A percentile compares a stretch with the other conserved stretches of the same genome.
phyloP scores from a whole-genome alignment of 768 basidiomycete genomes.

The Polyporus arcularius region DNA sequence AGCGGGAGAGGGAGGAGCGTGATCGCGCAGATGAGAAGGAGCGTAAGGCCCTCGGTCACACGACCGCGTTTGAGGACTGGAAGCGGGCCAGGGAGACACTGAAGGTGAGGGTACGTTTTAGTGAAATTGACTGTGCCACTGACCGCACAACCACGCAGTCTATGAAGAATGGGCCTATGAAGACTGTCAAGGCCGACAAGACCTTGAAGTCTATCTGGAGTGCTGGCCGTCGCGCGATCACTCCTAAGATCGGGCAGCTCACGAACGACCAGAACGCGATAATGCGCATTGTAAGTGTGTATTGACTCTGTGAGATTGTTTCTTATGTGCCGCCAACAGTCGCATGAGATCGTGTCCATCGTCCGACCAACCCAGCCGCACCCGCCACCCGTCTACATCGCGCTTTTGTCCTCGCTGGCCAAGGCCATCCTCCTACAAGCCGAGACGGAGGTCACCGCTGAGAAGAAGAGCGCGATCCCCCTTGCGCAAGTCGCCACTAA shows the following conservation, averaged over 20 bases:
- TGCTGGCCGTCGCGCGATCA: conserved; percentile 73
- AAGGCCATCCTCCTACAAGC: conserved; percentile 91
- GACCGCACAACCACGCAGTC: conserved; percentile 38
- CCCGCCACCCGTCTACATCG: conserved; percentile 56
- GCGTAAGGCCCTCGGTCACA: conserved; percentile 50
- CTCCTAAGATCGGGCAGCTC: conserved; percentile 84
- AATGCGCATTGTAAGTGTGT: conserved; percentile 55
- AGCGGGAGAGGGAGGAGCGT: conserved; percentile 32
- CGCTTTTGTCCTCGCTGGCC: conserved; percentile 83
- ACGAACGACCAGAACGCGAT: conserved; percentile 70
- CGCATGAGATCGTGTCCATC: conserved; percentile 44
- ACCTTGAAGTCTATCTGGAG: conserved; percentile 62
- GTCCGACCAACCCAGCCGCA: conserved; percentile 34
- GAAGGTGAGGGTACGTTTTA: conserved; percentile 42
- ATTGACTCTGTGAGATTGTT: conserved; percentile 10
- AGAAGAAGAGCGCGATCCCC: conserved; percentile 81
- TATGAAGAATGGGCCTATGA: conserved; percentile 67
- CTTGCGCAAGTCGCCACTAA: conserved; percentile 76
- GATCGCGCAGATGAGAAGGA: conserved; percentile 38
- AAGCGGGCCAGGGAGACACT: conserved; percentile 51
- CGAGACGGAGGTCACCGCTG: conserved; percentile 90
- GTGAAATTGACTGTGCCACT: conserved; percentile 8
- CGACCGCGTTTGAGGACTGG: conserved; percentile 68
- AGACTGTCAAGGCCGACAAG: conserved; percentile 59
- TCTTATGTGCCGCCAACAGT: conserved; percentile 31